These are phyloP conservation scores for Rhizopus microsporus DNA, from an alignment of 371 early-diverging fungal genomes.

Conservation along the genomic window DNA sequence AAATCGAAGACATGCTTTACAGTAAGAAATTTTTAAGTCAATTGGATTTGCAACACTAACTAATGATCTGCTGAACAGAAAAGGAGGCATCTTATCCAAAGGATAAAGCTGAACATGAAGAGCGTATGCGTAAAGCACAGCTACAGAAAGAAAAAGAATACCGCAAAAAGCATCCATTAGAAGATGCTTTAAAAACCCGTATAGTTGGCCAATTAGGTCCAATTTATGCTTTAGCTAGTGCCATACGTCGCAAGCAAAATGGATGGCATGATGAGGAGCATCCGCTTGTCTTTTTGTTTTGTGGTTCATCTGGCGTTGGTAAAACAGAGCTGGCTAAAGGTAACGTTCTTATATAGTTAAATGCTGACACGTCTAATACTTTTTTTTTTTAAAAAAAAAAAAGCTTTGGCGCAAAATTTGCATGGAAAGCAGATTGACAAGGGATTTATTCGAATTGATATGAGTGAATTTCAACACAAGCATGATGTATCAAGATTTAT, in stretches of 20 bases:
- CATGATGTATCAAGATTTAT: constrained; percentile 68
- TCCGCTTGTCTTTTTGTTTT: constrained; percentile 73
- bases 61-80: constrained; percentile 16
- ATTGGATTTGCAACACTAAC: background rate
- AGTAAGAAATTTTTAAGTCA: constrained; percentile 17
- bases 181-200: constrained; percentile 46
- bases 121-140: constrained; percentile 38
- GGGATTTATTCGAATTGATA: constrained; percentile 67
- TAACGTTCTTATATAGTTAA: constrained; percentile 32
- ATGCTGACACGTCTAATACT: constrained; percentile 12
- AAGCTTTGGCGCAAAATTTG: constrained; percentile 51
- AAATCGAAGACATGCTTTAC: constrained; percentile 41
- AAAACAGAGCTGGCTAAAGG: constrained; percentile 76
- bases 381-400: background rate
- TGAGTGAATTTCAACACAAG: constrained; percentile 71
- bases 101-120: constrained; percentile 49
- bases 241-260: constrained; percentile 66
- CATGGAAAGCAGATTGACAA: constrained; percentile 53
- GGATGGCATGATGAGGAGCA: constrained; percentile 68
- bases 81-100: constrained; percentile 40
- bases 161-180: constrained; percentile 56
- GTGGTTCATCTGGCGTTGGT: constrained; percentile 75
- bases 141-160: constrained; percentile 52
- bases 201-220: constrained; percentile 73
- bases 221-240: constrained; percentile 60